phyloP scores from a whole-genome alignment of 768 basidiomycete species.

The Pleurotus tuber-regium region DNA sequence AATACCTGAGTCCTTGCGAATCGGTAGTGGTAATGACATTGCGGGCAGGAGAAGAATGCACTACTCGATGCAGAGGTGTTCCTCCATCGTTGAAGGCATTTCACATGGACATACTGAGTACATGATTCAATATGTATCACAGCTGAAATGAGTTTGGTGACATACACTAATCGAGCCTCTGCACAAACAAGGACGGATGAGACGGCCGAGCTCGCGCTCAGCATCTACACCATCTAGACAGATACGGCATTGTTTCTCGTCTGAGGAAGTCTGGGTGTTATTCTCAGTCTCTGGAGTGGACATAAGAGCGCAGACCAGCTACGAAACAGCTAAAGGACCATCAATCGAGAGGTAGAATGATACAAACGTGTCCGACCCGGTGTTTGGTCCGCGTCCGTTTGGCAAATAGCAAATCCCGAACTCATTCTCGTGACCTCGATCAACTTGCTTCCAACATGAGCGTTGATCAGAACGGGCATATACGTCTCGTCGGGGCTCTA shows the following conservation, averaged over 20 bases:
- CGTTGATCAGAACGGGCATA: conserved; percentile 25
- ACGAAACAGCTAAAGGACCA: no score
- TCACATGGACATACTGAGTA: conserved; percentile 71
- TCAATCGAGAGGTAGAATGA: no score
- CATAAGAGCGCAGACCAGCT: no score
- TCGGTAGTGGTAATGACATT: conserved; percentile 76
- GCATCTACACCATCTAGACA: conserved; percentile 70
- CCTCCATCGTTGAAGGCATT: conserved; percentile 77
- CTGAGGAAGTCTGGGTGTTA: conserved; percentile 13
- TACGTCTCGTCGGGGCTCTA: conserved; percentile 53
- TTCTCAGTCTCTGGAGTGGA: background rate
- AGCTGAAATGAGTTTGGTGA: background rate
- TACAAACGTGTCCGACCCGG: no score
- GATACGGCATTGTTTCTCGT: conserved; percentile 79
- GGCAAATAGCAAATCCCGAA: background rate
- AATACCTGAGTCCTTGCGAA: conserved; percentile 69
- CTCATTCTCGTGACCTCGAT: background rate
- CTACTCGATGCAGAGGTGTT: conserved; percentile 55
- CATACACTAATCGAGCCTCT: conserved; percentile 71
- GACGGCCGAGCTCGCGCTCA: conserved; percentile 61
- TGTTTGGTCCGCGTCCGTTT: background rate
- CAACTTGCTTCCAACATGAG: background rate
- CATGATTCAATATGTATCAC: conserved; percentile 14
- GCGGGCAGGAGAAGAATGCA: conserved; percentile 78
- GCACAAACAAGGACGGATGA: conserved; percentile 82